These are phyloP conservation scores for Pueraria montana DNA, from an alignment of 306 rosid species.

Conservation along the genomic window DNA sequence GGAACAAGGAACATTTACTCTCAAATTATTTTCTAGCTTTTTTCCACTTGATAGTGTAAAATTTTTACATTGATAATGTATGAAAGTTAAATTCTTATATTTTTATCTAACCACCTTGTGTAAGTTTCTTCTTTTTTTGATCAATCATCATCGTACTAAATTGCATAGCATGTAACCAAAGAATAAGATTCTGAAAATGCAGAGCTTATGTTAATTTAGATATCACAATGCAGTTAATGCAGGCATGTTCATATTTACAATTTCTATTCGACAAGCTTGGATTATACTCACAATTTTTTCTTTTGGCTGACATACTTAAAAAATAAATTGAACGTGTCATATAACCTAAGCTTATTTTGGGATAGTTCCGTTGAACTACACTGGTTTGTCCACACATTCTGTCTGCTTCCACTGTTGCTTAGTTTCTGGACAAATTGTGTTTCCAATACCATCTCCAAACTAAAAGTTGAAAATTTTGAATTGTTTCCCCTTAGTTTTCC, in stretches of 20 bases:
- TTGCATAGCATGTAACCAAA: constrained; percentile 1
- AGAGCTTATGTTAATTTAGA: not conserved
- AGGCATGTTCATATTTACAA: not conserved
- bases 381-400: constrained; percentile 8
- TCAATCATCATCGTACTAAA: not conserved
- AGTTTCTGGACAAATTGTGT: not conserved
- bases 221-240: not conserved
- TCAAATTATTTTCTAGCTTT: not conserved
- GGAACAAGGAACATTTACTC: constrained; percentile 13
- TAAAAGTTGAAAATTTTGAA: not conserved
- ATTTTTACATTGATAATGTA: not conserved
- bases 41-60: not conserved
- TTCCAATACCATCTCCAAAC: constrained; percentile 19
- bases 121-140: not conserved
- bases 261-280: not conserved
- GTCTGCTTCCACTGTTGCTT: constrained; percentile 20
- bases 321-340: not conserved
- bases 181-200: not conserved
- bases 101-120: not conserved
- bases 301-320: not conserved
- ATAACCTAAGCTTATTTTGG: not conserved
- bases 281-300: constrained; percentile 5
- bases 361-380: not conserved
- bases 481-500: constrained; percentile 1
- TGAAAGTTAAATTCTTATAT: not conserved